Evolutionary conservation across 192 early-diverging fungal genomes (phyloP).

Genomic region (Backusella psychrophila): DNA sequence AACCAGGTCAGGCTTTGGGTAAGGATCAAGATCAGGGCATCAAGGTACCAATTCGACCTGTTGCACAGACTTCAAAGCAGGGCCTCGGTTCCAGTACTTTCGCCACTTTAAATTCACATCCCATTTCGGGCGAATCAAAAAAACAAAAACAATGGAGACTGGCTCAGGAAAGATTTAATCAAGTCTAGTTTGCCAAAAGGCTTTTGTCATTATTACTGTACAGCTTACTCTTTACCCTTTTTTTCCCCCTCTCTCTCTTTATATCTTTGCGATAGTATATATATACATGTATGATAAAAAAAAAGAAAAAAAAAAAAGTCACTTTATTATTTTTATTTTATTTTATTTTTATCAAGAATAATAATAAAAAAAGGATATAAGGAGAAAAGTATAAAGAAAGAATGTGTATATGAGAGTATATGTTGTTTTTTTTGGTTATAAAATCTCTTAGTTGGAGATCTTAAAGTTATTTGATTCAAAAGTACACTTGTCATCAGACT

Average conservation of each 20-base stretch:
- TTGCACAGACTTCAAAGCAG: neutral
- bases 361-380: neutral
- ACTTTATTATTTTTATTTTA: too few relatives aligned
- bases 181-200: neutral
- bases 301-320: too few relatives aligned
- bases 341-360: neutral
- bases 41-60: conserved; percentile 3
- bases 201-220: too few relatives aligned
- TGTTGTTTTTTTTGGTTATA: neutral
- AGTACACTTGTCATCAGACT: conserved; percentile 15
- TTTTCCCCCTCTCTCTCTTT: neutral
- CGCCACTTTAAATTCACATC: neutral
- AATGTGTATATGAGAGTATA: neutral
- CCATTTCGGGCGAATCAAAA: neutral
- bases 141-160: conserved; percentile 12
- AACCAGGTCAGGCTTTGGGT: conserved; percentile 62
- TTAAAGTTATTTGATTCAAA: conserved; percentile 29
- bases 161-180: conserved; percentile 14
- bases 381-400: neutral
- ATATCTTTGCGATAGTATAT: too few relatives aligned
- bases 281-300: too few relatives aligned
- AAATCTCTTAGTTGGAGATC: neutral
- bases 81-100: neutral
- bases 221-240: neutral
- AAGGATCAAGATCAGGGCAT: conserved; percentile 6